Conservation (phyloP, 2,329 filamentous ascomycete species). For the Neonectria magnoliae region DNA sequence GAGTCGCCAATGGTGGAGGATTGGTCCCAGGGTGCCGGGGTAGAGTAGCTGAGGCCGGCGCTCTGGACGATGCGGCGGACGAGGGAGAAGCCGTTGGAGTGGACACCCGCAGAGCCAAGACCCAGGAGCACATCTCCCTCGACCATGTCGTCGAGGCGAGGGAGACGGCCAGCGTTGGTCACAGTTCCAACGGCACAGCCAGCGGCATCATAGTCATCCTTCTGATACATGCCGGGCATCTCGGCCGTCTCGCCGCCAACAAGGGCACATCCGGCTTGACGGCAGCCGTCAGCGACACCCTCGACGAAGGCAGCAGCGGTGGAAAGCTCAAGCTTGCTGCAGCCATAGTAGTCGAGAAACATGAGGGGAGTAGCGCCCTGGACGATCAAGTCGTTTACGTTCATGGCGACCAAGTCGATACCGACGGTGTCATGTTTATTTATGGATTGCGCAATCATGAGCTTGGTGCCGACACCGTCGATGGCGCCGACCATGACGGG, state of each 20-base stretch:
- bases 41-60: slow-evolving; percentile 75
- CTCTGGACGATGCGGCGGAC: slow-evolving; percentile 86
- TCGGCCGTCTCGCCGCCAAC: slow-evolving; percentile 98
- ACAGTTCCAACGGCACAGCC: slow-evolving; percentile 91
- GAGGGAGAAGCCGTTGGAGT: slow-evolving; percentile 98
- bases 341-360: slow-evolving; percentile 98
- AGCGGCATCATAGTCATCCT: slow-evolving; percentile 91
- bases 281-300: slow-evolving; percentile 89
- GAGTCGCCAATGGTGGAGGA: slow-evolving; percentile 74
- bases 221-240: slow-evolving; percentile 94
- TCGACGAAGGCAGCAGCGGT: slow-evolving; percentile 87
- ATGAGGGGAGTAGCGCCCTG: slow-evolving; percentile 94
- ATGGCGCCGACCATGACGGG: slow-evolving; percentile 93
- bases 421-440: slow-evolving; percentile 93
- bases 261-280: slow-evolving; percentile 84
- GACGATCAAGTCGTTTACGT: slow-evolving; percentile 96
- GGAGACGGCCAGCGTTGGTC: slow-evolving; percentile 74
- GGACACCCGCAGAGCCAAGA: slow-evolving; percentile 84
- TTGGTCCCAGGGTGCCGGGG: slow-evolving; percentile 79
- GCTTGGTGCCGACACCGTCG: slow-evolving; percentile 69
- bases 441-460: slow-evolving; percentile 74
- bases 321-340: slow-evolving; percentile 83
- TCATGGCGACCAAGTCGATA: slow-evolving; percentile 98
- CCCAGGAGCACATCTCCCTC: slow-evolving; percentile 88
- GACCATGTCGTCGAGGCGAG: slow-evolving; percentile 78